Percentiles rank a stretch among this genome's conserved stretches.
These are phyloP conservation scores for Austroboletus novae-zelandiae DNA, from an alignment of 1,284 basidiomycete species.

Conservation along the genomic window DNA sequence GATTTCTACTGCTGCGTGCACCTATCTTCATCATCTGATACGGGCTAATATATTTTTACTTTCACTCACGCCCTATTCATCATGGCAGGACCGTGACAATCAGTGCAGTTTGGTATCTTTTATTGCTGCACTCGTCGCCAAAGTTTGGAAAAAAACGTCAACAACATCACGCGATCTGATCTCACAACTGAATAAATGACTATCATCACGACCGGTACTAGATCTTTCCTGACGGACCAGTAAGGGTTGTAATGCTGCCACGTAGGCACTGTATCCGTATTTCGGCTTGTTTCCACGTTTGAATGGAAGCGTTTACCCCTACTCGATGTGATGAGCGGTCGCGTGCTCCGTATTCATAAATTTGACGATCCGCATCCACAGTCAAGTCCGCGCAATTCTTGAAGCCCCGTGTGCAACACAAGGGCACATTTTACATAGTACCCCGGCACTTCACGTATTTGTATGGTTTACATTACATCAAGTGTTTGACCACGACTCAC, in stretches of 20 bases:
- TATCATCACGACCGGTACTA: background rate
- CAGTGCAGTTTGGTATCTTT: too few relatives aligned
- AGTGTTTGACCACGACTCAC: background rate
- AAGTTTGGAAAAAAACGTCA: too few relatives aligned
- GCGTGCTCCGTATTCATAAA: slow-evolving; percentile 1
- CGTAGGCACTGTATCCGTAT: too few relatives aligned
- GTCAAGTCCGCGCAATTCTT: background rate
- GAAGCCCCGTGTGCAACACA: too few relatives aligned
- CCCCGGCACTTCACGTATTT: too few relatives aligned
- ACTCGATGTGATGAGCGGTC: slow-evolving; percentile 2
- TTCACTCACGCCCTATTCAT: too few relatives aligned
- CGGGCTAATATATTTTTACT: too few relatives aligned
- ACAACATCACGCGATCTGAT: slow-evolving; percentile 16
- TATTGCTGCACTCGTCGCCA: too few relatives aligned
- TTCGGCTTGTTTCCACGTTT: background rate
- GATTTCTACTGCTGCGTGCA: too few relatives aligned
- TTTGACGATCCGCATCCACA: slow-evolving; percentile 17
- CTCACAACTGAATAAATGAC: background rate
- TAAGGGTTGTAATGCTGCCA: background rate
- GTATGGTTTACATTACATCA: background rate
- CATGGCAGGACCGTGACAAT: too few relatives aligned
- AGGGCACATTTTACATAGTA: too few relatives aligned
- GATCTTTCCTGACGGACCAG: slow-evolving; percentile 3
- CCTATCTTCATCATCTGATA: too few relatives aligned
- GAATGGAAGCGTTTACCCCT: background rate